Percentiles rank a stretch among this genome's conserved stretches.
Conservation (phyloP, 352 stramenopile species). For the Phytophthora pinifolia region DNA sequence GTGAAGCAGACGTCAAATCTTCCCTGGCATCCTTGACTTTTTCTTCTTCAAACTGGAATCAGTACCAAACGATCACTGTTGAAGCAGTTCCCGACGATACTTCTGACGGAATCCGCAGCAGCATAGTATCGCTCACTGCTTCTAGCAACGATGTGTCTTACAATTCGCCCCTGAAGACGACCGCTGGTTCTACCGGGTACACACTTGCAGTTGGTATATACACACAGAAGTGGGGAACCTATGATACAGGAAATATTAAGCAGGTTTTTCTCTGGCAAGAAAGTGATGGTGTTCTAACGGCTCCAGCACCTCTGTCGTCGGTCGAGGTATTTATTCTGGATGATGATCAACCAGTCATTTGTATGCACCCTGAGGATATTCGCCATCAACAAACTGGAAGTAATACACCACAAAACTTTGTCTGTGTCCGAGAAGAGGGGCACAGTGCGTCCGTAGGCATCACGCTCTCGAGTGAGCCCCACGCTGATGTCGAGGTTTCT, state of each 20-base stretch:
- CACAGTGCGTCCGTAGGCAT: slow-evolving; percentile 46
- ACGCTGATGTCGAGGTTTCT: slow-evolving; percentile 36
- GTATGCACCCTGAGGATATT: slow-evolving; percentile 37
- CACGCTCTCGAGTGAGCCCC: slow-evolving; percentile 40
- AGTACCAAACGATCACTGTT: slow-evolving; percentile 37
- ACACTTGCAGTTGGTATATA: slow-evolving; percentile 48
- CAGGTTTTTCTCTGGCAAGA: slow-evolving; percentile 58
- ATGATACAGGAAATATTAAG: slow-evolving; percentile 54
- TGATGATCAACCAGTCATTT: slow-evolving; percentile 45
- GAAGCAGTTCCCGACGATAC: slow-evolving; percentile 36
- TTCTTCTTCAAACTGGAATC: slow-evolving; percentile 41
- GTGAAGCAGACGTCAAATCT: slow-evolving; percentile 22
- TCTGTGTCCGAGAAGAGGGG: slow-evolving; percentile 41
- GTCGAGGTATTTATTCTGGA: slow-evolving; percentile 54
- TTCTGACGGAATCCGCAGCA: slow-evolving; percentile 38
- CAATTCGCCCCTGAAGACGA: slow-evolving; percentile 33
- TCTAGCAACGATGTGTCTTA: slow-evolving; percentile 48
- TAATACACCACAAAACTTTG: slow-evolving; percentile 28
- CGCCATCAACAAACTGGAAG: slow-evolving; percentile 29
- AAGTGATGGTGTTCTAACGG: slow-evolving; percentile 47
- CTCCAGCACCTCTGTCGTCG: slow-evolving; percentile 21
- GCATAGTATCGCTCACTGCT: slow-evolving; percentile 31
- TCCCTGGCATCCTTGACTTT: slow-evolving; percentile 37
- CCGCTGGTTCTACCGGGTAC: slow-evolving; percentile 22
- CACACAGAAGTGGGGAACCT: slow-evolving; percentile 45